Percentiles rank a stretch among this genome's conserved stretches.
These are phyloP conservation scores for Dactylellina drechsleri DNA, from an alignment of 2,329 filamentous ascomycete genomes.

Conservation along the genomic window DNA sequence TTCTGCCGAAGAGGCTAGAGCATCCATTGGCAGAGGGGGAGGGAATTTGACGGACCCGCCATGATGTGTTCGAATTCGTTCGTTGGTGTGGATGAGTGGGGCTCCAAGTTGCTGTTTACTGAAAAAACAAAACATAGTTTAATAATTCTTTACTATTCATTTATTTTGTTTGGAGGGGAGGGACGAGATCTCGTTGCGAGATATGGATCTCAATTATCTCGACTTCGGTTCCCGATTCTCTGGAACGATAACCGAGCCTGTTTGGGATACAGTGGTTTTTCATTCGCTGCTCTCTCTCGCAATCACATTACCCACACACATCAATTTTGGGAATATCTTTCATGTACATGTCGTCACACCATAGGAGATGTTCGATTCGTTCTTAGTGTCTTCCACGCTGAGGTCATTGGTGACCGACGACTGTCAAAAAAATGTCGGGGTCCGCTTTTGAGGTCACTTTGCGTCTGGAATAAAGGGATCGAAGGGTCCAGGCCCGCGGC, in stretches of 20 bases:
- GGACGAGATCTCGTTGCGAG: conserved; percentile 6
- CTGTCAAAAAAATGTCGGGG: conserved; percentile 10
- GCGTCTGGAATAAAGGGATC: neutral
- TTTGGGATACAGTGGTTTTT: neutral
- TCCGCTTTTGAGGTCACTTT: neutral
- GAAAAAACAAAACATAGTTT: neutral
- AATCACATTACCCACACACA: neutral
- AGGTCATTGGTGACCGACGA: conserved; percentile 11
- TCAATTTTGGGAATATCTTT: neutral
- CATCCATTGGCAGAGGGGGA: neutral
- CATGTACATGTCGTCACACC: conserved; percentile 42
- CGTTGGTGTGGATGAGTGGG: neutral
- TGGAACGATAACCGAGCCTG: conserved; percentile 13
- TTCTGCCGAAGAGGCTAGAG: neutral
- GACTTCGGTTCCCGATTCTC: conserved; percentile 4
- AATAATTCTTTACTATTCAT: neutral
- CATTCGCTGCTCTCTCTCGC: neutral
- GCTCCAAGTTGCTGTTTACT: neutral
- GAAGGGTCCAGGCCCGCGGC: conserved; percentile 38
- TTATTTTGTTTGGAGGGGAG: neutral
- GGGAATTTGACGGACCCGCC: neutral
- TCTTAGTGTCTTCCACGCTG: conserved; percentile 16
- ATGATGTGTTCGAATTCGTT: too few relatives aligned
- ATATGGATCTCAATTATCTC: conserved; percentile 7
- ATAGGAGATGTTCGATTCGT: conserved; percentile 17